Conservation (phyloP, 2,329 filamentous ascomycete genomes). For the Madurella mycetomatis region DNA sequence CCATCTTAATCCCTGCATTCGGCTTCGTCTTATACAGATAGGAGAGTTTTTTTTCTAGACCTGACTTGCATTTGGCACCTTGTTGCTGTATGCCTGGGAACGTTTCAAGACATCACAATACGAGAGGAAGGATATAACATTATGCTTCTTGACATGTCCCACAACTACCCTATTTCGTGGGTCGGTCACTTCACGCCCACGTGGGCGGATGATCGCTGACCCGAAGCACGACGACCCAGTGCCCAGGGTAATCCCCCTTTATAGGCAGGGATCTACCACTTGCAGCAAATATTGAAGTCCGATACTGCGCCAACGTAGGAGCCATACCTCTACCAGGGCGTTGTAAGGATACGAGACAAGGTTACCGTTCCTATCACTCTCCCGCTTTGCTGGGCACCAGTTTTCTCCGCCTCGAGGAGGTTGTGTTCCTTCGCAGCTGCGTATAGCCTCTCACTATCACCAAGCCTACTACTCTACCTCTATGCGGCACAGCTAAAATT, state of each 20-base stretch:
- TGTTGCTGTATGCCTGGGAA: no score
- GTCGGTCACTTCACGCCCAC: no score
- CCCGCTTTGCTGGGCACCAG: background rate
- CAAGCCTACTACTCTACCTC: background rate
- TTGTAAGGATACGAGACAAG: background rate
- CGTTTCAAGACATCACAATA: no score
- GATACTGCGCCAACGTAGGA: background rate
- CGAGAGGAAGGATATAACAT: no score
- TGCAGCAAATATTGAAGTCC: slow-evolving; percentile 11
- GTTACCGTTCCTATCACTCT: background rate
- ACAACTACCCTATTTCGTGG: no score
- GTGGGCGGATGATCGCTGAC: no score
- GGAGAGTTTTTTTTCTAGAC: no score
- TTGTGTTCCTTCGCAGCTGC: background rate
- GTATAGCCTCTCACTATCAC: background rate
- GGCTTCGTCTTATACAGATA: no score
- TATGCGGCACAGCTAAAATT: slow-evolving; percentile 14
- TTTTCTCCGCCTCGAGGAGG: background rate
- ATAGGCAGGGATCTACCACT: background rate
- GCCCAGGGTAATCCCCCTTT: background rate
- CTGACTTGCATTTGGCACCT: no score
- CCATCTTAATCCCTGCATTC: no score
- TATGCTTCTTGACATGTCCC: no score
- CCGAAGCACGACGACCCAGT: background rate
- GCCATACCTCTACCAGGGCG: background rate